These are phyloP conservation scores for Eutrema japonicum DNA, from an alignment of 345 rosid genomes.

Conservation along the genomic window DNA sequence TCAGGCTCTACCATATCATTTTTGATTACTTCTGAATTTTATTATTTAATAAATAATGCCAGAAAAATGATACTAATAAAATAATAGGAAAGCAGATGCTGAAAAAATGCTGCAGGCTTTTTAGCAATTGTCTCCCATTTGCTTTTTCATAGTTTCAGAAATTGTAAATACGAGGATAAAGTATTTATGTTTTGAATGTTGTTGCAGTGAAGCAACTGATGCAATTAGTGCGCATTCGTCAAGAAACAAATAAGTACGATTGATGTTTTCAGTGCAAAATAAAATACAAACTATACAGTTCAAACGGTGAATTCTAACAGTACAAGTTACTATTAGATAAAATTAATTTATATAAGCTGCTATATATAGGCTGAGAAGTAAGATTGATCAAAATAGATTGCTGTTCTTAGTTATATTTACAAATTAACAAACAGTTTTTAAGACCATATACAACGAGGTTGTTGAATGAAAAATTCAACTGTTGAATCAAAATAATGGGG, in stretches of 20 bases:
- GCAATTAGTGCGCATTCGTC: conserved; percentile 20
- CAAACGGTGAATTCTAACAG: neutral
- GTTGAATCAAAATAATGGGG: no score
- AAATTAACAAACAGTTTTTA: neutral
- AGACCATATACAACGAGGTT: no score
- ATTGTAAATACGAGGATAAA: conserved; percentile 30
- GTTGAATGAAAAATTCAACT: no score
- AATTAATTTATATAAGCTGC: neutral
- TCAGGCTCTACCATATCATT: neutral
- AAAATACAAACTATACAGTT: neutral
- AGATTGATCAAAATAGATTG: neutral
- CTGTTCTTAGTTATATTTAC: neutral
- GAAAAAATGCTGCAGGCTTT: conserved; percentile 41
- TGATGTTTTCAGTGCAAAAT: conserved; percentile 3
- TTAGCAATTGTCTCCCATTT: conserved; percentile 34
- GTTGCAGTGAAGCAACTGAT: conserved; percentile 28
- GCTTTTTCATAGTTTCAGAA: conserved; percentile 27
- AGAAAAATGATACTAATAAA: conserved; percentile 3
- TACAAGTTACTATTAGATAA: no score
- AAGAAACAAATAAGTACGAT: conserved; percentile 11
- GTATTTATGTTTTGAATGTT: conserved; percentile 26
- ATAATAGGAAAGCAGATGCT: conserved; percentile 13
- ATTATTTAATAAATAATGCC: neutral
- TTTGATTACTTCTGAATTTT: neutral
- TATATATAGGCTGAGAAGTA: neutral